Base-by-base conservation (phyloP, 257 asterid genomes). In the Solanum gracilifrons region DNA sequence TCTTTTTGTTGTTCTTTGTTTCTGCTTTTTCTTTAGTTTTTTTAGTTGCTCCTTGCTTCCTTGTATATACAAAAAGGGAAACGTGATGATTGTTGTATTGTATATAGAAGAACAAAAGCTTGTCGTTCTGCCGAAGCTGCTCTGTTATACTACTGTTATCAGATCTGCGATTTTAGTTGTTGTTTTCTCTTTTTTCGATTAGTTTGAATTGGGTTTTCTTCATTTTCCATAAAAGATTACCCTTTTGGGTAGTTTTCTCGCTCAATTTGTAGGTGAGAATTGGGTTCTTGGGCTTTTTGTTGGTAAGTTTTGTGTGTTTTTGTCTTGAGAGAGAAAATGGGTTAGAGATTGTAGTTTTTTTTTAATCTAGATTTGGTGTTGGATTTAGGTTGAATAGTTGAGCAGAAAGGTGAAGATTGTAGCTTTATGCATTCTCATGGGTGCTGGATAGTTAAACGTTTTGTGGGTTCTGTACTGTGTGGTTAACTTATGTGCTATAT, bases 311-410 rank as follows among this genome's bases (percentile, higher is more conserved):
- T 64, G 23, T 69, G 39, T 66, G 15, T 66, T 29, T n/a, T n/a
- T n/a, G 21, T 27, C 35, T 68, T 13, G 11, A 29, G 91, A 79
- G 88, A 82, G 80, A 62, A 90, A 90, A 90, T 90, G 15, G 51
- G 82, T 21, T 75, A 75, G n/a, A 75, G 82, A 75, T 76, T 76
- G 37, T 41, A 79, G 25, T 25, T 43, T 43, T 21, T 5, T 85
- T 91, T 12, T 12, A 0, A 89, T 86, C 73, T 90, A 86, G 88
- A 89, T 90, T 90, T 91, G 88, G 60, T 82, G 88, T 55, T 88
- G 75, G 82, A 82, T 64, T 77, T 35, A 13, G 82, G 88, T 88
- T 90, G 3, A 25, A 77, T 12, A 77, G 15, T 77, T 41, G 5
- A 25, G 64, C 2, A 25, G 15, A 41, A 79, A 43, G 1, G 16